phyloP scores from a whole-genome alignment of 2,329 filamentous ascomycete genomes.

The Sarocladium oryzae region DNA sequence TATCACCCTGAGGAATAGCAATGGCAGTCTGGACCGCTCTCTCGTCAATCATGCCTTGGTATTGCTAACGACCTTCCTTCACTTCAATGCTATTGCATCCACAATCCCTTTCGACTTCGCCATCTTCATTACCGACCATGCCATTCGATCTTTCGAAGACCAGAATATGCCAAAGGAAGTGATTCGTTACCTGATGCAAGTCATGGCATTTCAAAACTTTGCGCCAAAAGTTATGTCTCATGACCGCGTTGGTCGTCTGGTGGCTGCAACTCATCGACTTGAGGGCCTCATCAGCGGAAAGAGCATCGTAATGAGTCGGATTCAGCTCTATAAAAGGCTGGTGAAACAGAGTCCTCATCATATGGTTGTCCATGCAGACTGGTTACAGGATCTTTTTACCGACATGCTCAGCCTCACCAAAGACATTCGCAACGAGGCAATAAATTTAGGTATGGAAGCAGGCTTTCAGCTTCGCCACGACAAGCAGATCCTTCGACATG shows the following conservation, averaged over 20 bases:
- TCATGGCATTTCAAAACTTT: constrained; percentile 77
- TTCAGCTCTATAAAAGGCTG: constrained; percentile 73
- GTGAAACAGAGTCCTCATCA: constrained; percentile 61
- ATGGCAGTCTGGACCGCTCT: constrained; percentile 55
- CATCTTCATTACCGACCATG: constrained; percentile 72
- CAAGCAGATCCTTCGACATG: constrained; percentile 57
- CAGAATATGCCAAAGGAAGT: constrained; percentile 66
- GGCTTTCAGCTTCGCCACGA: constrained; percentile 65
- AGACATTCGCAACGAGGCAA: constrained; percentile 69
- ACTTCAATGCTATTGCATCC: constrained; percentile 63
- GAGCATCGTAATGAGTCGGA: constrained; percentile 68
- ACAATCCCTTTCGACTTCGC: constrained; percentile 73
- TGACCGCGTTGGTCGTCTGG: constrained; percentile 62
- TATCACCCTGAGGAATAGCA: constrained; percentile 53
- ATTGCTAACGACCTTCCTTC: constrained; percentile 69
- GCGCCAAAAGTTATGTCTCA: constrained; percentile 64
- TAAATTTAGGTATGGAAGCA: constrained; percentile 66
- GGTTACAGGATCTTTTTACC: constrained; percentile 76
- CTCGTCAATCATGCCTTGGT: constrained; percentile 73
- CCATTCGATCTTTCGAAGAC: constrained; percentile 67
- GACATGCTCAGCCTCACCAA: constrained; percentile 74
- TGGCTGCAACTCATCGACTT: constrained; percentile 65
- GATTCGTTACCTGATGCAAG: constrained; percentile 70
- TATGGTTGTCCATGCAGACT: constrained; percentile 68
- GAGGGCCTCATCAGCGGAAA: constrained; percentile 71